Percentiles rank a stretch among this genome's conserved stretches.
Evolutionary conservation across 2,329 filamentous ascomycete genomes (phyloP).

Genomic region (Aspergillus intermedius): DNA sequence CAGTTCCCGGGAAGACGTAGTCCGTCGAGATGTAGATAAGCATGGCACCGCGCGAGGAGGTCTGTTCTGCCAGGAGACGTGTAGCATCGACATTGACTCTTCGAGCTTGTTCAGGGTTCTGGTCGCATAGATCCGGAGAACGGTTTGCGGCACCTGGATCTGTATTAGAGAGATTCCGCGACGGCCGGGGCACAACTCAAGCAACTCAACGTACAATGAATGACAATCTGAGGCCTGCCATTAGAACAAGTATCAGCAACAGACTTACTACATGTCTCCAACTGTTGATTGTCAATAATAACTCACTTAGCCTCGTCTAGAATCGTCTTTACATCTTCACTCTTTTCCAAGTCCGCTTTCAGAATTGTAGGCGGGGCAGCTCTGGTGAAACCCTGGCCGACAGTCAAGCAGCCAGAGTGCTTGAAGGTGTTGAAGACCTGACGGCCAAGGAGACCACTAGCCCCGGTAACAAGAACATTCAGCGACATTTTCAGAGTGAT

Average conservation of each 20-base stretch:
- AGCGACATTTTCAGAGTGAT: constrained; percentile 27
- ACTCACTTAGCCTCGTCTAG: constrained; percentile 49
- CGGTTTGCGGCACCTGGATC: constrained; percentile 71
- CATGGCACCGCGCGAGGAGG: constrained; percentile 47
- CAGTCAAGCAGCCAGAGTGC: constrained; percentile 59
- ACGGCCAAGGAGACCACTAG: constrained; percentile 74
- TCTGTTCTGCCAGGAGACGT: constrained; percentile 58
- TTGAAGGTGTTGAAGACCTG: constrained; percentile 69
- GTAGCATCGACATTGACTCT: constrained; percentile 70
- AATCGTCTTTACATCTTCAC: constrained; percentile 39
- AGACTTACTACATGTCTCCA: background rate
- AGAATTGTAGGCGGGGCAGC: constrained; percentile 64
- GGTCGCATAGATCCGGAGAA: constrained; percentile 78
- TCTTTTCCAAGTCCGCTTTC: constrained; percentile 47
- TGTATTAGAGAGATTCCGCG: constrained; percentile 6
- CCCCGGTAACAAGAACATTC: constrained; percentile 71
- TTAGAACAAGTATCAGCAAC: background rate
- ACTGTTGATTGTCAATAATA: background rate
- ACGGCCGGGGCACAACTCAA: background rate
- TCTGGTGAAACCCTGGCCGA: constrained; percentile 67
- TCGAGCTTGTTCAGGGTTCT: constrained; percentile 67
- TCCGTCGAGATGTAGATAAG: constrained; percentile 64
- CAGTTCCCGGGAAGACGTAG: constrained; percentile 69
- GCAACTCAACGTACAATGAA: constrained; percentile 61
- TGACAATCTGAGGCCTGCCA: constrained; percentile 63